Evolutionary conservation across 306 rosid genomes (phyloP), one percentile per base, ranked within the genome.

Genomic region (Amphicarpaea edgeworthii): DNA sequence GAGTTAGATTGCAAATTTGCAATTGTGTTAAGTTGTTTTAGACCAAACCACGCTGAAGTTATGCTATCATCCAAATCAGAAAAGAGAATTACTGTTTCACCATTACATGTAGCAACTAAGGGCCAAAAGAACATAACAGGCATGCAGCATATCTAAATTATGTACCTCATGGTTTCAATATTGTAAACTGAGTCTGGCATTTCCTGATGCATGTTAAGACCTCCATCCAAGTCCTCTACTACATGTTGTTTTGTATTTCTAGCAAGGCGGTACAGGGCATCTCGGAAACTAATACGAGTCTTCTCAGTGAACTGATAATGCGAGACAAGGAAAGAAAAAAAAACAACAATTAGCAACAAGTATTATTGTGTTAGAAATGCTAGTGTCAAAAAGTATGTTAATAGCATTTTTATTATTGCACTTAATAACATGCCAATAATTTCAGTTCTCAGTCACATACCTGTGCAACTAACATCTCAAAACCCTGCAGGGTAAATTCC

Each of bases 211-310:
- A 45, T 60, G 43, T 30, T n/a, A 43, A 69, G 67, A 53, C 26
- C 75, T 41, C 75, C 85, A 19, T 87, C 86, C 26, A 77, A 42
- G 49, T 77, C 74, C 21, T 68, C 79, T 37, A 57, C 26, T 54
- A 4, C 50, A 24, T 50, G 34, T 20, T 70, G 86, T 75, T 84
- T 55, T 12, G 96, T 88, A 83, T 82, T 82, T 14, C 68, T 65
- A 9, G 97, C 97, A 45, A 92, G 93, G 51, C 97, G 97, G 84
- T 84, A 90, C 11, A 92, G 78, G 70, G 97, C 83, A 76, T 92
- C 96, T 12, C 96, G 96, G 76, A 90, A 84, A 81, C 88, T 75
- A 23, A 90, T 77, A 8, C 96, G 89, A 46, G 93, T 88, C 64
- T 83, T 88, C 65, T 83, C 88, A 11, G 80, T 72, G 67, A 90